Evolutionary conservation across 2,329 filamentous ascomycete species (phyloP), one percentile per base, ranked within the genome.

Genomic region (Domatiomyces globalis): DNA sequence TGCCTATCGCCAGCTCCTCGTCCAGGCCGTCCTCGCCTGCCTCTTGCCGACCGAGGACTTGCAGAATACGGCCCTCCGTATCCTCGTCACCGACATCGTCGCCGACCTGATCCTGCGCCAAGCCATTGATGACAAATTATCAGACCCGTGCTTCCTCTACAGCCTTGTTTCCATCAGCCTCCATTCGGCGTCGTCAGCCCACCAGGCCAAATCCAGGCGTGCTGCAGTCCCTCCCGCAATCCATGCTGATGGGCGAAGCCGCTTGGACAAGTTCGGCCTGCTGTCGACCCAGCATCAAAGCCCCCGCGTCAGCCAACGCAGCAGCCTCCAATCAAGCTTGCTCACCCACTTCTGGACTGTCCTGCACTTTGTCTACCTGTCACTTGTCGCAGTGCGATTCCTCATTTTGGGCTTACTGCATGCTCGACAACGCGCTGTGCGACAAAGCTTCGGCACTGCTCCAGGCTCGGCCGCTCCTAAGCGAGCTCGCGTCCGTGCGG

Each of bases 31-130:
- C 39, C 72, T 98, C 55, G 83, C 87, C 20, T 75, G 95, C 49
- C 76, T 98, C 15, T 75, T 98, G 18, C 92, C 92, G 8, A 92
- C 88, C 15, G 90, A 96, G 63, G 90, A 96, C 65, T 73, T 96
- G 42, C 81, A 90, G 62, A 96, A 95, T 65, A 80, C 80, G 50
- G 94, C 87, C 65, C 73, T 96, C 61, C 84, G 85, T 51, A 78
- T 86, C 36, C 73, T 98, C 55, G 84, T 95, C 56, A 81, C 82
- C 50, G 87, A 95, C 68, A 85, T 96, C 58, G 75, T 96, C 55
- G 86, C 88, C 5, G 88, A 95, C 67, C 81, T 94, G 65, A 86
- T 96, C 56, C 74, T 98, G 57, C 87, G 87, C 56, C 88, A 87
- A 60, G 77, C 84, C 52, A 74, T 95, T 61, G 81, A 82, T 61